Evolutionary conservation across 495 filamentous ascomycete species (phyloP).

Genomic region (Penicillium crystallinum): DNA sequence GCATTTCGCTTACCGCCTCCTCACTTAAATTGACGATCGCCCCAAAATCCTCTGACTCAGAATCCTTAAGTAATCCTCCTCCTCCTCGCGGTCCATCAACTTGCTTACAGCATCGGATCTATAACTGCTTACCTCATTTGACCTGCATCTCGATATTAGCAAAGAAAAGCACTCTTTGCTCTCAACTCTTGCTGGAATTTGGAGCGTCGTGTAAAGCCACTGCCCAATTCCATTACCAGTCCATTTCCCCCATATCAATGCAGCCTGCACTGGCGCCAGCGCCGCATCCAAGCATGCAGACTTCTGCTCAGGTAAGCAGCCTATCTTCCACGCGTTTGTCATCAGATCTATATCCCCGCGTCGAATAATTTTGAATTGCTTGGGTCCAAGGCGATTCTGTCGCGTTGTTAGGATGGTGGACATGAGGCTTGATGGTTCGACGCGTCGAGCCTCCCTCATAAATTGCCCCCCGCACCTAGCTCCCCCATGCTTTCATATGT

Average conservation of each 20-base stretch:
- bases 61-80: constrained; percentile 25
- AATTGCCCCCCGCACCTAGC: constrained; percentile 7
- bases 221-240: constrained; percentile 1
- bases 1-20: constrained; percentile 4
- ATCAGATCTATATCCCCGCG: constrained; percentile 34
- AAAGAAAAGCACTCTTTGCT: constrained; percentile 14
- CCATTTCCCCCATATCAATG: constrained; percentile 30
- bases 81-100: constrained; percentile 7
- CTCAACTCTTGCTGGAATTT: constrained; percentile 8
- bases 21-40: constrained; percentile 3
- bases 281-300: constrained; percentile 53
- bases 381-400: neutral
- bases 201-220: neutral
- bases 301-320: constrained; percentile 52
- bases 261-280: constrained; percentile 54
- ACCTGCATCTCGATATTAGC: constrained; percentile 13
- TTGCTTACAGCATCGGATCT: constrained; percentile 27
- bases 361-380: constrained; percentile 3
- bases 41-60: constrained; percentile 5
- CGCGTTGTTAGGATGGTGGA: neutral
- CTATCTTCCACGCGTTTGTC: constrained; percentile 37
- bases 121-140: constrained; percentile 42
- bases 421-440: neutral
- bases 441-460: constrained; percentile 10
- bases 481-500: neutral